phyloP scores from a whole-genome alignment of 495 filamentous ascomycete species.

The Penicillium waksmanii region DNA sequence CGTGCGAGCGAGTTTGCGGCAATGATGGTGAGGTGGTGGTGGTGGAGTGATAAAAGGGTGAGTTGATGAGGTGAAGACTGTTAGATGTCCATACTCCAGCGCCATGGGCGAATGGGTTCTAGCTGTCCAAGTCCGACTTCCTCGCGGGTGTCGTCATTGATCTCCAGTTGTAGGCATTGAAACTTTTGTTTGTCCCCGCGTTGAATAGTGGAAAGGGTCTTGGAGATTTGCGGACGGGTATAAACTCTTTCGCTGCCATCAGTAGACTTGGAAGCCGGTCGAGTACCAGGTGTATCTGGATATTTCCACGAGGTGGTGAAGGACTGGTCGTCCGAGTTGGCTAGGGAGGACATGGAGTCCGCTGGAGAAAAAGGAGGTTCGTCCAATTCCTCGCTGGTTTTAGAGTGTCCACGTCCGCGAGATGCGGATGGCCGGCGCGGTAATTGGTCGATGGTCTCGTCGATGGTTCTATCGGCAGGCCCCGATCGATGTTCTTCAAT shows the following conservation, averaged over 20 bases:
- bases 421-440: conserved; percentile 30
- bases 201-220: conserved; percentile 39
- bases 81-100: conserved; percentile 56
- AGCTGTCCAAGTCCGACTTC: conserved; percentile 43
- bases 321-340: conserved; percentile 37
- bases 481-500: conserved; percentile 14
- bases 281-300: conserved; percentile 45
- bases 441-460: conserved; percentile 17
- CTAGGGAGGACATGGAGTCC: conserved; percentile 40
- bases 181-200: conserved; percentile 36
- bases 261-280: conserved; percentile 46
- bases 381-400: conserved; percentile 35
- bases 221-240: conserved; percentile 38
- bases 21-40: background rate
- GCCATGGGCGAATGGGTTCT: conserved; percentile 47
- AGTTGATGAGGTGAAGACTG: background rate
- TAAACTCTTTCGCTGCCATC: conserved; percentile 32
- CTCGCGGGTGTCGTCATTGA: conserved; percentile 40
- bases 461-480: conserved; percentile 10
- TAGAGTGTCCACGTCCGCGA: conserved; percentile 21
- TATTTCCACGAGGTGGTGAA: conserved; percentile 38
- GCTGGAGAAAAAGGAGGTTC: conserved; percentile 31
- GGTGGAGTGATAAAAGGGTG: background rate
- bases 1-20: background rate
- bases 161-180: conserved; percentile 46